Evolutionary conservation across 495 filamentous ascomycete genomes (phyloP).

Genomic region (Penicillium arizonense): DNA sequence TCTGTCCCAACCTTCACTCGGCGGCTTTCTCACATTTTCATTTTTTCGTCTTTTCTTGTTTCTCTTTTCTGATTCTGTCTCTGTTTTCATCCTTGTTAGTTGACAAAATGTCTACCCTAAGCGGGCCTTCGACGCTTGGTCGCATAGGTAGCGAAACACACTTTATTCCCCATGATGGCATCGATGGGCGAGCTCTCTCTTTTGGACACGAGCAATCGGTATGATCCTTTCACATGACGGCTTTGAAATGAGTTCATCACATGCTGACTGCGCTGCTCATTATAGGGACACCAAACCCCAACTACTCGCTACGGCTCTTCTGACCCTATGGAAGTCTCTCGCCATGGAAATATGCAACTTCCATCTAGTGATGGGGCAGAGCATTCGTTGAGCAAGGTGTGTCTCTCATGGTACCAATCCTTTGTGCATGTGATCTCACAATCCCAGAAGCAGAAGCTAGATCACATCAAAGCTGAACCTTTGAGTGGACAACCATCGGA

Average conservation of each 20-base stretch:
- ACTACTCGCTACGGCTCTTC: constrained; percentile 27
- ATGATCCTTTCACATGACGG: constrained; percentile 6
- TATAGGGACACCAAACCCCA: constrained; percentile 28
- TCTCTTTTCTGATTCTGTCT: background rate
- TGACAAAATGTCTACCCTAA: constrained; percentile 28
- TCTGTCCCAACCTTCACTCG: constrained; percentile 6
- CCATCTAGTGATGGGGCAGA: constrained; percentile 18
- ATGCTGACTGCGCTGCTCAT: background rate
- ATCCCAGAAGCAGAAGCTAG: constrained; percentile 53
- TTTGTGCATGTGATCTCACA: constrained; percentile 31
- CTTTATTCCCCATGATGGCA: constrained; percentile 13
- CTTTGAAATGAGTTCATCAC: background rate
- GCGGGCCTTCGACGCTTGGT: constrained; percentile 21
- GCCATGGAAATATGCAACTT: constrained; percentile 35
- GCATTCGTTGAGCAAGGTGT: constrained; percentile 36
- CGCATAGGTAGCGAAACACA: constrained; percentile 22
- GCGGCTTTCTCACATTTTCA: constrained; percentile 4
- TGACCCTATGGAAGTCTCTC: constrained; percentile 37
- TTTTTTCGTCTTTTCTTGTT: background rate
- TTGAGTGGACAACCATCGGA: constrained; percentile 28
- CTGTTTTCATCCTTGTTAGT: background rate
- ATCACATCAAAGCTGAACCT: constrained; percentile 31
- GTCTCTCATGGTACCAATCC: constrained; percentile 2
- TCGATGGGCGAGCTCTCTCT: constrained; percentile 15
- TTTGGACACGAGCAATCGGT: constrained; percentile 31